Base-by-base conservation (phyloP, 306 rosid genomes). In the Begonia loranthoides region DNA sequence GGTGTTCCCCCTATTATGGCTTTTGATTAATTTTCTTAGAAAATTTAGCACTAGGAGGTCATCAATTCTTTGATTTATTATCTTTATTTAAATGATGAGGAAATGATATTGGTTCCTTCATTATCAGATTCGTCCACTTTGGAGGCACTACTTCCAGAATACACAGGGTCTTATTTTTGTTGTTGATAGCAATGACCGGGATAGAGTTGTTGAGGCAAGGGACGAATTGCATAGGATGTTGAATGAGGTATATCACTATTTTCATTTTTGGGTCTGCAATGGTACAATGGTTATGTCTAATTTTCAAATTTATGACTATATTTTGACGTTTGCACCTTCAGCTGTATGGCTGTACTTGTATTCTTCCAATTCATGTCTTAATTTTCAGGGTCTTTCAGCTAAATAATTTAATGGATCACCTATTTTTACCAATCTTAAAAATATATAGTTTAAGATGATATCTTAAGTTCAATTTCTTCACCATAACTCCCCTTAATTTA, bases 111-210 rank as follows among this genome's bases (percentile, higher is more conserved):
- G 9, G 66, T 54, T 41, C 28, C n/a, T 49, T 19, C 21, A n/a
- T 48, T 21, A 38, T 24, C 70, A 81, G 89, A 81, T 81, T 59
- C 89, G 84, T 49, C 89, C 89, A 58, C 56, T 81, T 51, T 81
- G 89, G 89, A 81, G 89, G 84, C 89, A 81, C 71, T 81, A 80
- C 67, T 80, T 80, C 80, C 88, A 80, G 74, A 80, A 80, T 74
- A 80, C 88, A 9, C 88, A 80, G 73, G 88, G 88, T 66, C 88
- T 80, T 54, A 77, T 76, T 51, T 80, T 80, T 69, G 84, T 80
- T 68, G 88, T 80, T 64, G 88, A 80, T 69, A 76, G 84, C 70
- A 80, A 80, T 71, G 88, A 80, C 54, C 71, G 84, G 51, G 88
- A 77, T 65, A 78, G 88, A 54, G 76, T 77, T 57, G 84, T 77